Conservation (phyloP, 2,329 filamentous ascomycete genomes). For the Paraphaeosphaeria minitans region DNA sequence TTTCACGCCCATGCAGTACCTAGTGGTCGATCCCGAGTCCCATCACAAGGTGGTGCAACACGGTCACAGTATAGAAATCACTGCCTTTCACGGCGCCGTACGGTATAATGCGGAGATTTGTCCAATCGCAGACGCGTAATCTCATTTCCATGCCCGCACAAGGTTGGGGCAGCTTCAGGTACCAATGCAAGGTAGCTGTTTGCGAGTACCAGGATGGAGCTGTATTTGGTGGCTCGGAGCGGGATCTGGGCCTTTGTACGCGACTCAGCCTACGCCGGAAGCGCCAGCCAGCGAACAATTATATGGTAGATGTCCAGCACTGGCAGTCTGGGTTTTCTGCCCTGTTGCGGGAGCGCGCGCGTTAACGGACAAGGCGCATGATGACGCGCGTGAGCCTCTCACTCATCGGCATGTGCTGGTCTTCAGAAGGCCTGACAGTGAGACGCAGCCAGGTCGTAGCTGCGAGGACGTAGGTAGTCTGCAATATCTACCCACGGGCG, state of each 20-base stretch:
- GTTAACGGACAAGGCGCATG: slow-evolving; percentile 1
- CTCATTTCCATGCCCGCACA: slow-evolving; percentile 21
- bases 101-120: slow-evolving; percentile 12
- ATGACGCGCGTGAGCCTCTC: not conserved
- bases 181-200: slow-evolving; percentile 14
- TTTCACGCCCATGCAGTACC: not conserved
- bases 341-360: slow-evolving; percentile 1
- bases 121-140: not conserved
- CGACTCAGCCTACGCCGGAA: slow-evolving; percentile 29
- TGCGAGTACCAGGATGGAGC: slow-evolving; percentile 19
- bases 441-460: not conserved
- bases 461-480: too few species aligned
- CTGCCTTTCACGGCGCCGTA: too few species aligned
- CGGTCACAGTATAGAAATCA: not conserved
- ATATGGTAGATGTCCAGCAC: too few species aligned
- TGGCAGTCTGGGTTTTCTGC: slow-evolving; percentile 16
- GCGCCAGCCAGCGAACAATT: slow-evolving; percentile 23
- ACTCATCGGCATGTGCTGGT: not conserved
- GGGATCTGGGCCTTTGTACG: slow-evolving; percentile 1
- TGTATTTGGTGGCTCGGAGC: slow-evolving; percentile 26
- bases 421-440: slow-evolving; percentile 1
- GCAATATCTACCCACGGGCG: slow-evolving; percentile 20
- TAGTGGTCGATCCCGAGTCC: too few species aligned
- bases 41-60: not conserved
- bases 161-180: slow-evolving; percentile 15